These are phyloP conservation scores for Calonectria montana DNA, from an alignment of 2,329 filamentous ascomycete species.

Conservation along the genomic window DNA sequence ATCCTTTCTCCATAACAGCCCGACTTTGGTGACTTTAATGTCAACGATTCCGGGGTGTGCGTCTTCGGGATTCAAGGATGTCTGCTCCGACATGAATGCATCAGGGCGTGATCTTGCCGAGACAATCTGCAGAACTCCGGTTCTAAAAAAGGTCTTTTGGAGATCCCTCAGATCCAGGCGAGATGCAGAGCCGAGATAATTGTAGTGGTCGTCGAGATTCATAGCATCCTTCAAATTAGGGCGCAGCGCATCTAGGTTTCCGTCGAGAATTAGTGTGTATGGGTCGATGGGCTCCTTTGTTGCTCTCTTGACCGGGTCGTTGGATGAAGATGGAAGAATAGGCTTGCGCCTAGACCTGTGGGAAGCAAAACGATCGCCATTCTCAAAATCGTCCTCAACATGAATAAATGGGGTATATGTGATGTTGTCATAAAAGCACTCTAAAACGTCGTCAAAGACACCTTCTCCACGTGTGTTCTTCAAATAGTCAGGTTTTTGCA, in stretches of 20 bases:
- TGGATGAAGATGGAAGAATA: conserved; percentile 72
- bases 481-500: conserved; percentile 95
- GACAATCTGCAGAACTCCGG: conserved; percentile 92
- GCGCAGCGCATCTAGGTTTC: conserved; percentile 83
- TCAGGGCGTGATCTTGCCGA: conserved; percentile 93
- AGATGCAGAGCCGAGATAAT: conserved; percentile 82
- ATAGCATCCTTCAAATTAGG: conserved; percentile 94
- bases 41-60: conserved; percentile 94
- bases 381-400: conserved; percentile 91
- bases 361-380: conserved; percentile 76
- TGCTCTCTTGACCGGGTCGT: conserved; percentile 65
- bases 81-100: conserved; percentile 92
- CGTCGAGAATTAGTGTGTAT: conserved; percentile 92
- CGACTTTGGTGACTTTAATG: conserved; percentile 97
- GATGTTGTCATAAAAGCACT: conserved; percentile 99
- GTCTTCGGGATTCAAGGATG: conserved; percentile 84
- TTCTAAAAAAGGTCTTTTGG: conserved; percentile 90
- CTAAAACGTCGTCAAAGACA: conserved; percentile 91
- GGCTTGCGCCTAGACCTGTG: conserved; percentile 79
- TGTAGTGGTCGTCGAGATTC: conserved; percentile 91
- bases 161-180: conserved; percentile 83
- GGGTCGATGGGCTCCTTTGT: conserved; percentile 91
- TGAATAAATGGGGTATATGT: conserved; percentile 98
- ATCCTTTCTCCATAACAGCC: conserved; percentile 94
- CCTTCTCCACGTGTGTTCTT: conserved; percentile 94